Percentiles rank a stretch among this genome's conserved stretches.
Conservation (phyloP, 192 early-diverging fungal species). For the Chytriomyces hyalinus region DNA sequence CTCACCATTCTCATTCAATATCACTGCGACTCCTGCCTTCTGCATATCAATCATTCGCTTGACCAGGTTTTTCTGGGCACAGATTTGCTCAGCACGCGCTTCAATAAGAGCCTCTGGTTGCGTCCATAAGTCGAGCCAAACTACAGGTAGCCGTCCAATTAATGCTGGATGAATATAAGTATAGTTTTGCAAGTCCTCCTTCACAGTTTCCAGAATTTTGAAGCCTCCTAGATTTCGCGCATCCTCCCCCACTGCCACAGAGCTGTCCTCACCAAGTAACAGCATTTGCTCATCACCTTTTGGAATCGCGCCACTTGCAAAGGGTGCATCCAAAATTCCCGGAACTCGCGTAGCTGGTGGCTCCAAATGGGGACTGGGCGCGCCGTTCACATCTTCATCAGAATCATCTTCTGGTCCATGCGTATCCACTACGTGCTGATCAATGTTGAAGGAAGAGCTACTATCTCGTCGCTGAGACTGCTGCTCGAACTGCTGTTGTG, state of each 20-base stretch:
- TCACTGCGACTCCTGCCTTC: slow-evolving; percentile 30
- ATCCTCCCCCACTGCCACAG: background rate
- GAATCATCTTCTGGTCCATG: background rate
- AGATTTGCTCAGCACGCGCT: slow-evolving; percentile 43
- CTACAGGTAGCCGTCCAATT: slow-evolving; percentile 55
- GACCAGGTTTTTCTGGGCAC: slow-evolving; percentile 38
- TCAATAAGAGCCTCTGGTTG: slow-evolving; percentile 43
- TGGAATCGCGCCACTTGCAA: slow-evolving; percentile 43
- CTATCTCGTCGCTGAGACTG: background rate
- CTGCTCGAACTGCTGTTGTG: background rate
- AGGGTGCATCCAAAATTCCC: slow-evolving; percentile 55
- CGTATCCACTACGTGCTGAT: background rate
- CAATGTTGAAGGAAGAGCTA: background rate
- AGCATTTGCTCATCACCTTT: slow-evolving; percentile 49
- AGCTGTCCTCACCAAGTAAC: background rate
- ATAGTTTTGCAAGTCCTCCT: slow-evolving; percentile 53
- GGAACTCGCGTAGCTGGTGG: slow-evolving; percentile 57
- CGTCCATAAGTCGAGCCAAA: slow-evolving; percentile 41
- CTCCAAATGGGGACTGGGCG: slow-evolving; percentile 44
- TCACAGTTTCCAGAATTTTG: slow-evolving; percentile 17
- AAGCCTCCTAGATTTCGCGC: background rate
- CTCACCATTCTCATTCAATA: slow-evolving; percentile 10
- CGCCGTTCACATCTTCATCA: slow-evolving; percentile 22
- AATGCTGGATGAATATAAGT: slow-evolving; percentile 61
- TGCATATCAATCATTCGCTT: slow-evolving; percentile 43